Conservation (phyloP, 2,329 filamentous ascomycete genomes). For the Phialophora chinensis region DNA sequence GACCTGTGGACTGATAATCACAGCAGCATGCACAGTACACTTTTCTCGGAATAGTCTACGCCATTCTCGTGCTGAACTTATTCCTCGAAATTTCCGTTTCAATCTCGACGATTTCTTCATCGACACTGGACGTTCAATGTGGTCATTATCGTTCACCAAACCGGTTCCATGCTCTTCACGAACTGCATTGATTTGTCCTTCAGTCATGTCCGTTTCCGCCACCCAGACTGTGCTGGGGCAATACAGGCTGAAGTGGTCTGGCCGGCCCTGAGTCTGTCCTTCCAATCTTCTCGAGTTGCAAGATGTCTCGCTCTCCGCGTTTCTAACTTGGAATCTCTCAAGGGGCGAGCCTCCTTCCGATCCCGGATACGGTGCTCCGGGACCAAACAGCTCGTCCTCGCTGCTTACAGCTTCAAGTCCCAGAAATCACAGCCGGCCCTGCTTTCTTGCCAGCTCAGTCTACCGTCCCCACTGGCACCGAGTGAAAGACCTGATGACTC, state of each 20-base stretch:
- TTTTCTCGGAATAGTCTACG: conserved; percentile 1
- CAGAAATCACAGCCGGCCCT: conserved; percentile 51
- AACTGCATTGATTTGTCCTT: neutral
- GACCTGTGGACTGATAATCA: conserved; percentile 37
- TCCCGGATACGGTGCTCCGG: conserved; percentile 45
- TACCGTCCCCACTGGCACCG: conserved; percentile 57
- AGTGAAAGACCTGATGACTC: conserved; percentile 45
- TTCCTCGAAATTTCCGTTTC: conserved; percentile 37
- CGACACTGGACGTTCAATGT: conserved; percentile 30
- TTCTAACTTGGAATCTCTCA: conserved; percentile 53
- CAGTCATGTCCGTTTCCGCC: no score
- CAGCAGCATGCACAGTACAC: neutral
- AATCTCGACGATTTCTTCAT: conserved; percentile 40
- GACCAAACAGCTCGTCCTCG: conserved; percentile 35
- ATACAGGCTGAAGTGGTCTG: no score
- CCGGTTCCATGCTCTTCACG: conserved; percentile 42
- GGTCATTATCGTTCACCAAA: conserved; percentile 35
- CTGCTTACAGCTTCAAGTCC: conserved; percentile 50
- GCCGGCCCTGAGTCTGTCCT: conserved; percentile 45
- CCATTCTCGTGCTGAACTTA: conserved; percentile 37
- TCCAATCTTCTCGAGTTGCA: conserved; percentile 63
- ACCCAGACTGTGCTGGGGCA: no score
- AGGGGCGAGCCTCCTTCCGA: conserved; percentile 52
- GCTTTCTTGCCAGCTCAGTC: conserved; percentile 53
- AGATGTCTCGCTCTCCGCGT: conserved; percentile 47